Conservation (phyloP, 1,284 basidiomycete species). For the Xerocomus amazonicus region DNA sequence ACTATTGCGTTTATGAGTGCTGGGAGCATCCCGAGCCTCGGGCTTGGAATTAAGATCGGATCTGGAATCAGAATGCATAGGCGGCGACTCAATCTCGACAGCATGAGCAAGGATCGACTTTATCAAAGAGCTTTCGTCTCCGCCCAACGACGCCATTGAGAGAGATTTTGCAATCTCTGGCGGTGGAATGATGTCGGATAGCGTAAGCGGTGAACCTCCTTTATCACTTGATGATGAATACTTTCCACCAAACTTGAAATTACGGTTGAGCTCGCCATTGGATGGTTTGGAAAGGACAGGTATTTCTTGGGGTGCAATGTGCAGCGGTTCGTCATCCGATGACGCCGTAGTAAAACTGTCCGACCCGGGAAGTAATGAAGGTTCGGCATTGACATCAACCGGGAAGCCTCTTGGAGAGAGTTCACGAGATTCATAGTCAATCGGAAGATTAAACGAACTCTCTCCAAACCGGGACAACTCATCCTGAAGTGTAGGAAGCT, state of each 20-base stretch:
- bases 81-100: conserved; percentile 31
- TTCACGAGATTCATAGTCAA: conserved; percentile 18
- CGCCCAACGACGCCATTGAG: conserved; percentile 43
- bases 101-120: conserved; percentile 58
- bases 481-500: conserved; percentile 24
- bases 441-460: conserved; percentile 19
- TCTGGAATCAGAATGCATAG: conserved; percentile 38
- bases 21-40: conserved; percentile 22
- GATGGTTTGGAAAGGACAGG: conserved; percentile 49
- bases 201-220: conserved; percentile 39
- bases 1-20: conserved; percentile 44
- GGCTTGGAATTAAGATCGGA: conserved; percentile 45
- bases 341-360: conserved; percentile 16
- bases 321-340: conserved; percentile 22
- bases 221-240: conserved; percentile 29
- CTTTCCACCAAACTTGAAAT: conserved; percentile 70
- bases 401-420: conserved; percentile 17
- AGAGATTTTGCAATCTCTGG: conserved; percentile 46
- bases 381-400: conserved; percentile 21
- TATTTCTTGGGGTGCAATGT: conserved; percentile 22
- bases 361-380: conserved; percentile 18
- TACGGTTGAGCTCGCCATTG: conserved; percentile 59
- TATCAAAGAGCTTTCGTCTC: conserved; percentile 55
- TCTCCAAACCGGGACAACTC: conserved; percentile 26
- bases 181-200: conserved; percentile 73